A percentile compares a stretch with the other conserved stretches of the same genome.
These are phyloP conservation scores for Cicer yamashitae DNA, from an alignment of 306 rosid genomes.

Conservation along the genomic window DNA sequence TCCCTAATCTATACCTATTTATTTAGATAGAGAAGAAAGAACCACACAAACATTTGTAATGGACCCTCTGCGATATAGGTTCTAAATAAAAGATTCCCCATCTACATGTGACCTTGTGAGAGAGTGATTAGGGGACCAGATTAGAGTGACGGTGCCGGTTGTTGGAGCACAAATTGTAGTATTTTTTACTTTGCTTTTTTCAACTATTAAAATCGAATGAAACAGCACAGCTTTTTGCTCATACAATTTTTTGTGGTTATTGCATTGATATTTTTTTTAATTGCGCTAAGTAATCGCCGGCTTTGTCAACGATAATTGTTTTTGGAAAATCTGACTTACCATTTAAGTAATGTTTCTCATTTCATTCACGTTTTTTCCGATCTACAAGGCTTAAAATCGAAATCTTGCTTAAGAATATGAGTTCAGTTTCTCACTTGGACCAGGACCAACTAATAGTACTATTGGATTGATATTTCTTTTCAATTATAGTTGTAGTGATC, in stretches of 20 bases:
- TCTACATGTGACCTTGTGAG: background rate
- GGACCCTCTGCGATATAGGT: conserved; percentile 33
- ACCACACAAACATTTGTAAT: conserved; percentile 39
- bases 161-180: conserved; percentile 22
- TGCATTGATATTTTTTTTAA: background rate
- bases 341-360: no score
- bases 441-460: background rate
- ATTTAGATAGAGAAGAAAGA: conserved; percentile 40
- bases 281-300: background rate
- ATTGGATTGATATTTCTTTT: background rate
- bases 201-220: background rate
- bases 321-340: no score
- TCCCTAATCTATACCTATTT: conserved; percentile 32
- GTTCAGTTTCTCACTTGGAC: no score
- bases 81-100: conserved; percentile 39
- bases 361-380: no score
- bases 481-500: background rate
- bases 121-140: background rate
- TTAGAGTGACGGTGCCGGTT: background rate
- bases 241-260: background rate
- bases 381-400: no score
- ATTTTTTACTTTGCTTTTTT: conserved; percentile 15
- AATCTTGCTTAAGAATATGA: no score
- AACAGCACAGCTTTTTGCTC: background rate
- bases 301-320: no score